Base-by-base conservation (phyloP, 106 monocot genomes). In the Apostasia ramifera region DNA sequence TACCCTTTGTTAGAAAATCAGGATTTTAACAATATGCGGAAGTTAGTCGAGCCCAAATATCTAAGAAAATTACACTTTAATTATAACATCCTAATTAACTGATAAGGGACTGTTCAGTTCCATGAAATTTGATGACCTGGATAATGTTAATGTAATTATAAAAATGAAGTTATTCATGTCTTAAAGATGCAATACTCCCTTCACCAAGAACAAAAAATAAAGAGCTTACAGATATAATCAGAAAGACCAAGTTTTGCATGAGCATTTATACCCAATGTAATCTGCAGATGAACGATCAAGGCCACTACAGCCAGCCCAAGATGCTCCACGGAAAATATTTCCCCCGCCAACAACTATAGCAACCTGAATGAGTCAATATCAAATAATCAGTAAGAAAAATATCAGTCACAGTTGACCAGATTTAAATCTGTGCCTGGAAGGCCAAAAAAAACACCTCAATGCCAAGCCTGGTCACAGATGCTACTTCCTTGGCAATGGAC, bases 281-380 rank as follows among this genome's bases (percentile, higher is more conserved):
- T 97, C 95, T 12, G 95, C 95, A 47, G 95, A 97, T 10, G 95
- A 92, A 71, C 92, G 95, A 63, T 97, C 95, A 53, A 97, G 95
- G 47, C 92, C 95, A 85, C 92, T 92, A 54, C 86, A 84, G 7
- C 92, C 95, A 14, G 84, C 92, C 95, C 95, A 89, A 58, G 92
- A 97, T 43, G 91, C 86, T 47, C 95, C 95, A 55, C 95, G 88
- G 53, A 97, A 97, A 50, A 97, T 89, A 74, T 97, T 97, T 37
- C 97, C 97, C 1, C 97, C 92, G 37, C 97, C 97, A 79, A 97
- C 97, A 5, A 97, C 97, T 66, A 97, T 89, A 67, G 97, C 97
- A 61, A 97, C 97, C 92, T 97, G 63, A 53, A 59, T 78, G 2
- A 48, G 46, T 37, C 1, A 1, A 52, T 4, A 47, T 47, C 12